phyloP scores from a whole-genome alignment of 2,329 filamentous ascomycete species.

The Rhynchosporium agropyri region DNA sequence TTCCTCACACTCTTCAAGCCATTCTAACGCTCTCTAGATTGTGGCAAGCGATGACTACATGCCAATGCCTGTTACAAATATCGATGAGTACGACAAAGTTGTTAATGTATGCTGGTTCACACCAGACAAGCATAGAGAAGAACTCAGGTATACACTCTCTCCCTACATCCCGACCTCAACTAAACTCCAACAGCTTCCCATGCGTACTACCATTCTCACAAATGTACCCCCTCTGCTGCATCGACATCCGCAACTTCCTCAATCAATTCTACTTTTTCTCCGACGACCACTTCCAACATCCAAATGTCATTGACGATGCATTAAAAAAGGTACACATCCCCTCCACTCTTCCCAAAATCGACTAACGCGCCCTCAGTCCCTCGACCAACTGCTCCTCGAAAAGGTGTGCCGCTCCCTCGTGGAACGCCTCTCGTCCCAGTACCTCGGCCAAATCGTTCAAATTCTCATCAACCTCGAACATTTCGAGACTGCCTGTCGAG shows the following conservation, averaged over 20 bases:
- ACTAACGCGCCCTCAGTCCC: slow-evolving; percentile 55
- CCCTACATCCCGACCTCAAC: slow-evolving; percentile 1
- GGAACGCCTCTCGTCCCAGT: slow-evolving; percentile 86
- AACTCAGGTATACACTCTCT: slow-evolving; percentile 64
- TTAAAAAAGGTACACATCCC: slow-evolving; percentile 65
- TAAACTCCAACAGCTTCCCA: slow-evolving; percentile 65
- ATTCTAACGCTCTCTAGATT: slow-evolving; percentile 50
- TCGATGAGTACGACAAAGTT: slow-evolving; percentile 93
- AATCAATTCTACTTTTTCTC: slow-evolving; percentile 99
- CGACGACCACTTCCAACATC: slow-evolving; percentile 92
- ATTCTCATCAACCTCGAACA: slow-evolving; percentile 97
- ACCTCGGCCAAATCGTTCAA: slow-evolving; percentile 96
- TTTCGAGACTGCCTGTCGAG: slow-evolving; percentile 89
- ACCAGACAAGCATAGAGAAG: slow-evolving; percentile 74
- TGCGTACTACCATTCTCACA: slow-evolving; percentile 97
- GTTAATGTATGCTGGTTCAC: slow-evolving; percentile 95
- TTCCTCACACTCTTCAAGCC: background rate
- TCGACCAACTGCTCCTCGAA: slow-evolving; percentile 92
- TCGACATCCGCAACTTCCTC: slow-evolving; percentile 95
- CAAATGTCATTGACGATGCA: slow-evolving; percentile 87
- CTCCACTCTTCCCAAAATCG: background rate
- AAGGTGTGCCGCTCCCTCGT: slow-evolving; percentile 92
- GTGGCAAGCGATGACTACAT: slow-evolving; percentile 97
- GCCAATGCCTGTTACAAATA: slow-evolving; percentile 94
- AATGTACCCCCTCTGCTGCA: slow-evolving; percentile 98